Base-by-base conservation (phyloP, 768 basidiomycete genomes). In the Steccherinum ochraceum region DNA sequence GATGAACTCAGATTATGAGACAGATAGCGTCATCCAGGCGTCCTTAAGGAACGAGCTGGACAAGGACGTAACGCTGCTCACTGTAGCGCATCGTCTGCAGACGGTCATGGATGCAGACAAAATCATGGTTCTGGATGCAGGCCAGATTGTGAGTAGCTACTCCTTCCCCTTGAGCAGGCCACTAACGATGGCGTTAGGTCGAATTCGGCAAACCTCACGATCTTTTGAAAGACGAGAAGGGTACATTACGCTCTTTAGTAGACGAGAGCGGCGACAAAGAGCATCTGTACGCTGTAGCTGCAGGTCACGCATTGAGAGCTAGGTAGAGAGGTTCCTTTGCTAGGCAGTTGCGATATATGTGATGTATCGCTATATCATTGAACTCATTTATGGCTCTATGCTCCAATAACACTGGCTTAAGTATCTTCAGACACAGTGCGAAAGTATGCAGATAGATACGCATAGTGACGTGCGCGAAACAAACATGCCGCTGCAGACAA, bases 81-180 rank as follows among this genome's bases (percentile, higher is more conserved):
- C 79, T 16, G 72, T 84, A 30, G 82, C 82, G 1, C 80, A 83
- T 61, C 72, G 81, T n/a, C 59, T 79, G 5, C 71, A 74, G 50
- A 83, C 76, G 4, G 76, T 83, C 52, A 80, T 80, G 69, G 80
- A 81, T 46, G 77, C 79, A 3, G 81, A 84, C 59, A 78, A 78
- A 56, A 77, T 83, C 75, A 72, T 73, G 68, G 70, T 74, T 11
- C 69, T 74, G 7, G 73, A 74, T 46, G 65, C 67, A 10, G 73
- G 74, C 25, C 62, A 55, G 4, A 62, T 73, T 20, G 73, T 74
- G 48, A 60, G 67, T 40, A 27, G 20, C n/a, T 21, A 46, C 26
- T 4, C 24, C 27, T 18, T 10, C 2, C 30, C 2, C 39, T 35
- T 35, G 21, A 73, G 74, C 7, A 35, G 30, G 16, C 30, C 16